Conservation (phyloP, 1,284 basidiomycete species). For the Pholiota adiposa region DNA sequence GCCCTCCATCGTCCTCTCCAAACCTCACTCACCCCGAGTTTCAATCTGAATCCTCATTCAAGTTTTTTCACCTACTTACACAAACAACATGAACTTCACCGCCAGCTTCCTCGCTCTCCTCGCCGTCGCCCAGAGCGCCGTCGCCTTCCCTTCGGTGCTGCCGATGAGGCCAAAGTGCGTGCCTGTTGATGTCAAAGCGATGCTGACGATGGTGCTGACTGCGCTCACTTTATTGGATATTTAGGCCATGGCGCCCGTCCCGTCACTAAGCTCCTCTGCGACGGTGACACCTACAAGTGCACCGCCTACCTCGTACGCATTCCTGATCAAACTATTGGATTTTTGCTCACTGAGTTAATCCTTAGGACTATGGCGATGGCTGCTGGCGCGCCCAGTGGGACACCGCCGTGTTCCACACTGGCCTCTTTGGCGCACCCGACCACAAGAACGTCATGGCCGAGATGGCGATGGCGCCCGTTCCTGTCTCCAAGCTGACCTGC, state of each 20-base stretch:
- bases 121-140: not conserved
- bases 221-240: not conserved
- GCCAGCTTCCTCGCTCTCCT: constrained; percentile 5
- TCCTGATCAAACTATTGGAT: not conserved
- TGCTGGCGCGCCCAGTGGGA: constrained; percentile 7
- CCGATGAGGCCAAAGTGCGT: not conserved
- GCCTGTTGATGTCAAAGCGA: not conserved
- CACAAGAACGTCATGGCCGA: not conserved
- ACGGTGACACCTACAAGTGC: not conserved
- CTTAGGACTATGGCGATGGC: constrained; percentile 1
- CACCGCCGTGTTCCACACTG: not conserved
- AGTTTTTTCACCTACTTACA: too few relatives aligned
- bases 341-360: not conserved
- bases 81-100: not conserved
- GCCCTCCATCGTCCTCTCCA: not conserved
- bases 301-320: constrained; percentile 2
- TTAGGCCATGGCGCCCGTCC: constrained; percentile 2
- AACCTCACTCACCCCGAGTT: not conserved
- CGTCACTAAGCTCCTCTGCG: constrained; percentile 3
- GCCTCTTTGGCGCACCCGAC: not conserved
- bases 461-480: constrained; percentile 7
- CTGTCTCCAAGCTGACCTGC: constrained; percentile 3
- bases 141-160: not conserved
- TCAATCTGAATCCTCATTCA: not conserved
- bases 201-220: not conserved